Base-by-base conservation (phyloP, 2,329 filamentous ascomycete genomes). In the Fusarium staphyleae region DNA sequence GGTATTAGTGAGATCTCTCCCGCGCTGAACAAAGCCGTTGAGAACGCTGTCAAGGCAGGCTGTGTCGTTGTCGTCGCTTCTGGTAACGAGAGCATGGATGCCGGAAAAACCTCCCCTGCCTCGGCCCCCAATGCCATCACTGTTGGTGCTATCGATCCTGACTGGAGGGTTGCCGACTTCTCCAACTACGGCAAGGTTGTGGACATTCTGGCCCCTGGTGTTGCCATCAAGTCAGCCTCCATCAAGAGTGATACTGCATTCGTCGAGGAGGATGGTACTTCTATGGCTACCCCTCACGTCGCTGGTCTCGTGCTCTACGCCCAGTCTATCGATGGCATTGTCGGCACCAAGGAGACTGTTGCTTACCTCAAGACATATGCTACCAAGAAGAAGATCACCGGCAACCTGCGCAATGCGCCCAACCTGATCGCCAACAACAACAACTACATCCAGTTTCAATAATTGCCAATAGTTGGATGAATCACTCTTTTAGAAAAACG, bases 201-300 rank as follows among this genome's bases (percentile, higher is more conserved):
- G 51, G 79, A 84, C 62, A 70, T 85, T 62, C 78, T 80, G 45
- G 82, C 77, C 2, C 80, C 82, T 2, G 82, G 82, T 12, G 70
- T 74, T 26, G 62, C 58, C 49, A 70, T 84, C 42, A 63, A 77
- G 3, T 81, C 77, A 33, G 69, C 83, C 11, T 84, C 78, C 75
- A 77, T 74, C 59, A 71, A 75, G 44, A 66, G 69, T 64, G 75
- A 68, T 43, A 73, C 66, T 11, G 76, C 80, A 32, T 78, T 69
- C 24, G 74, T 75, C 51, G 74, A 67, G 34, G 77, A 85, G 64
- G 79, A 75, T 6, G 86, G 86, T 13, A 88, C 86, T 3, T 84
- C 80, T 11, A 87, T 87, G 85, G 82, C 85, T 6, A 72, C 77
- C 1, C 85, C 86, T 1, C 85, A 87, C 63, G 76, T 88, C 48